These are phyloP conservation scores for Polyporus arcularius DNA, from an alignment of 768 basidiomycete species.

Conservation along the genomic window DNA sequence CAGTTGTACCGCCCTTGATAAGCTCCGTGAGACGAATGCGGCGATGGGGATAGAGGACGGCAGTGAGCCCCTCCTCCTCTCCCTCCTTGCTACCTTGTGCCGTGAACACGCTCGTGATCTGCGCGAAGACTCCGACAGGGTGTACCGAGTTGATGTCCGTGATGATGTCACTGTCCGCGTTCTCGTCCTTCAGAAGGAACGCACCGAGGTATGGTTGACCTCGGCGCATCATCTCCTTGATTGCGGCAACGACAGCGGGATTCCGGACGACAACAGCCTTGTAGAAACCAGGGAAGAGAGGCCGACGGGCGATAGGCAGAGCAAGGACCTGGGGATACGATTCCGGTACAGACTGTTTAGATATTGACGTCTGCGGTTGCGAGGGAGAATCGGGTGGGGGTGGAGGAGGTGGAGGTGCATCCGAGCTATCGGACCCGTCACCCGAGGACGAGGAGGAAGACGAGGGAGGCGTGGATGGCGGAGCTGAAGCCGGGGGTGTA, in stretches of 20 bases:
- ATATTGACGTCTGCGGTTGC: slow-evolving; percentile 55
- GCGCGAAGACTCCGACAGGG: slow-evolving; percentile 93
- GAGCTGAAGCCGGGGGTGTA: slow-evolving; percentile 32
- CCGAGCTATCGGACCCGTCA: slow-evolving; percentile 38
- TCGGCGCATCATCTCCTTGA: slow-evolving; percentile 95
- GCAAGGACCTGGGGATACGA: slow-evolving; percentile 93
- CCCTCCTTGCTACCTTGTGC: slow-evolving; percentile 61
- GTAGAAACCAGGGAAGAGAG: slow-evolving; percentile 97
- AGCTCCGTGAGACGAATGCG: slow-evolving; percentile 88
- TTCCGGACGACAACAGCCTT: slow-evolving; percentile 95
- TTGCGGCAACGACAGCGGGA: slow-evolving; percentile 86
- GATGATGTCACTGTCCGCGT: slow-evolving; percentile 90
- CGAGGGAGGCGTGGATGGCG: slow-evolving; percentile 37
- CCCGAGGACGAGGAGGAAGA: slow-evolving; percentile 46
- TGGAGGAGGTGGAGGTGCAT: slow-evolving; percentile 36
- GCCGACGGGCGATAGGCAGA: slow-evolving; percentile 91
- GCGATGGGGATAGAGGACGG: slow-evolving; percentile 91
- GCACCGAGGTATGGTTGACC: slow-evolving; percentile 98
- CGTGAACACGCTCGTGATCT: slow-evolving; percentile 91
- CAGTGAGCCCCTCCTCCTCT: slow-evolving; percentile 89
- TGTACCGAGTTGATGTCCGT: slow-evolving; percentile 87
- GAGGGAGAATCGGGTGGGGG: slow-evolving; percentile 41
- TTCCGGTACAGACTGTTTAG: slow-evolving; percentile 88
- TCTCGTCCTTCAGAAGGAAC: slow-evolving; percentile 93
- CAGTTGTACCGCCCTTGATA: slow-evolving; percentile 52